Evolutionary conservation across 768 basidiomycete species (phyloP).

Genomic region (Boletus fagicola): DNA sequence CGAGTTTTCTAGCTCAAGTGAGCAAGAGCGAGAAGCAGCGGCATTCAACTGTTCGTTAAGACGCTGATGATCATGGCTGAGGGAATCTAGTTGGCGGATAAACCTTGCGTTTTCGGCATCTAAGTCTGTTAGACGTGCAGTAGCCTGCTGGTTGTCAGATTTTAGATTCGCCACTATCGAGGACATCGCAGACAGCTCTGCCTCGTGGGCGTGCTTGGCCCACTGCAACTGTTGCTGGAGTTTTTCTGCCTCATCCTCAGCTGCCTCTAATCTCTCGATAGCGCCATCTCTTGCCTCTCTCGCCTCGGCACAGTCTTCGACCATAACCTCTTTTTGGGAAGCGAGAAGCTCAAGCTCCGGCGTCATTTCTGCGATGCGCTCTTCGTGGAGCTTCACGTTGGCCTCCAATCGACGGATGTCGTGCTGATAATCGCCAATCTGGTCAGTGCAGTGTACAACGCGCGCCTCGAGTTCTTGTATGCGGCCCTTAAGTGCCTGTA

Average conservation of each 20-base stretch:
- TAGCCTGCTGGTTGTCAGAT: conserved; percentile 29
- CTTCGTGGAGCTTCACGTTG: conserved; percentile 72
- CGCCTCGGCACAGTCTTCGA: conserved; percentile 80
- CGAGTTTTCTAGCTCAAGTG: conserved; percentile 11
- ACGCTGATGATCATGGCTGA: conserved; percentile 8
- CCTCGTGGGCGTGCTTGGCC: conserved; percentile 29
- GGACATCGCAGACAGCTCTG: conserved; percentile 39
- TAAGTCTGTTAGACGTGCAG: conserved; percentile 14
- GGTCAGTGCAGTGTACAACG: conserved; percentile 64
- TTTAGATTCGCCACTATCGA: conserved; percentile 39
- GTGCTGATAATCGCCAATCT: conserved; percentile 76
- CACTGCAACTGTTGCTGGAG: conserved; percentile 30
- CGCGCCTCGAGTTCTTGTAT: conserved; percentile 68
- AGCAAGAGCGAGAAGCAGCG: conserved; percentile 6
- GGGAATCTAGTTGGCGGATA: conserved; percentile 13
- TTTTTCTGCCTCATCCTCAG: conserved; percentile 62
- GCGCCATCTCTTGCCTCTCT: conserved; percentile 71
- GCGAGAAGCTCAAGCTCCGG: conserved; percentile 63
- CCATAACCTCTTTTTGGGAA: conserved; percentile 74
- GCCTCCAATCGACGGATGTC: conserved; percentile 75
- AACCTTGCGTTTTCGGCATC: conserved; percentile 18
- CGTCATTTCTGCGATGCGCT: conserved; percentile 67
- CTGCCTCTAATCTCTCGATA: conserved; percentile 48
- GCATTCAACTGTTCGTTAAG: conserved; percentile 11
- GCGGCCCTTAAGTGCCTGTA: conserved; percentile 55